Evolutionary conservation across 208 protist species (phyloP), one percentile per base, ranked within the genome.

Genomic region (Leishmania mexicana): DNA sequence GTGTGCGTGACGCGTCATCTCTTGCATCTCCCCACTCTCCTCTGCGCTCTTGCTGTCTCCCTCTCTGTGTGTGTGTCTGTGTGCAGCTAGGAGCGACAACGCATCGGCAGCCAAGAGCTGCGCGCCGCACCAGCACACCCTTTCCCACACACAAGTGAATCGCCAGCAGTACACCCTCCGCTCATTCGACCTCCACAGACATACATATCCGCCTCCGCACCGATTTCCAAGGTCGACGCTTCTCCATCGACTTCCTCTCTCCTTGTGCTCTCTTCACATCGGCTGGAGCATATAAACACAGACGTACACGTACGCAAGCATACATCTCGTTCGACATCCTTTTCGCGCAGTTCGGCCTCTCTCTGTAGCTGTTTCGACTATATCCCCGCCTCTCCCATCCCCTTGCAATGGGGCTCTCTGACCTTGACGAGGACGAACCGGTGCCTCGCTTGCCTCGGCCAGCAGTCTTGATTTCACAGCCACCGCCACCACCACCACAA

Each of bases 371-470:
- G 28, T 51, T 10, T 70, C 68, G 42, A 19, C 4, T 31, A 10
- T 31, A 49, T 17, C 10, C n/a, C 35, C 31, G 31, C 17, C 5
- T 24, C 28, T 45, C 17, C 10, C 60, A 5, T 28, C 8, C 17
- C 31, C 42, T 70, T n/a, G 53, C 38, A 49, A 96, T 97, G 91
- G 89, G 93, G 35, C 87, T 97, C 49, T 93, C 90, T 10, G 93
- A 97, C 78, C 94, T 97, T 77, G 92, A 96, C 65, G 91, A 95
- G 79, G 91, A 90, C 70, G 92, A 94, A 51, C 76, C 75, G 51
- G 76, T 75, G 67, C 81, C 80, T n/a, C 58, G 79, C 58, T 78
- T 60, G 47, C 72, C 78, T 21, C 65, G 35, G 3, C 72, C 72
- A 28, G 60, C 57, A n/a, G 57, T 78, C 58, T 35, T 75, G 62